Conservation (phyloP, 1,284 basidiomycete genomes). For the Cutaneotrichosporon spelunceum region DNA sequence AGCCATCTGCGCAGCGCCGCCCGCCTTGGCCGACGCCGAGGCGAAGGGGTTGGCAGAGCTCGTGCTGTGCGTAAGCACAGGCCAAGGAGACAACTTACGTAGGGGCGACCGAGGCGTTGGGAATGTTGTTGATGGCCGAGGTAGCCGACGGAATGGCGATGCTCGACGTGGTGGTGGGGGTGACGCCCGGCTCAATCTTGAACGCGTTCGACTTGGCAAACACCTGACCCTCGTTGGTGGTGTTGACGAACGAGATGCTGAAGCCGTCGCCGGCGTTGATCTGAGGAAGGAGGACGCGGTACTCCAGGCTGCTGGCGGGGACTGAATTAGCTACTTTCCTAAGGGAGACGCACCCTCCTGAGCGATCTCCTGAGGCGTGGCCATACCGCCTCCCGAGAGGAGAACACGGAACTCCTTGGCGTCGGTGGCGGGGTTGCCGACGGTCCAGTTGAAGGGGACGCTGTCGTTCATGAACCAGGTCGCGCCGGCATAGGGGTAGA, state of each 20-base stretch:
- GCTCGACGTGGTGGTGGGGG: constrained; percentile 20
- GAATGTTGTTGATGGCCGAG: constrained; percentile 20
- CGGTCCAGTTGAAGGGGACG: constrained; percentile 46
- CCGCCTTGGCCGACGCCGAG: constrained; percentile 3
- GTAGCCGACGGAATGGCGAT: constrained; percentile 5
- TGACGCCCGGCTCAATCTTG: constrained; percentile 42
- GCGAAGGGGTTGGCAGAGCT: constrained; percentile 21
- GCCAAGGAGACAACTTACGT: not conserved
- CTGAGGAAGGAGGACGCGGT: constrained; percentile 34
- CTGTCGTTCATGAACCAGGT: constrained; percentile 47
- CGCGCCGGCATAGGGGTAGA: constrained; percentile 35
- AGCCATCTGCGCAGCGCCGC: constrained; percentile 2
- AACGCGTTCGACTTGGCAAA: constrained; percentile 54
- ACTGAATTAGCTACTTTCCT: constrained; percentile 21
- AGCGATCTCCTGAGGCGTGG: constrained; percentile 40
- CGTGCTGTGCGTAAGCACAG: constrained; percentile 2
- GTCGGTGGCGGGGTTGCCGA: constrained; percentile 31
- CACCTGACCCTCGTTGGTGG: constrained; percentile 52
- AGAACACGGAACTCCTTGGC: constrained; percentile 40
- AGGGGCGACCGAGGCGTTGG: not conserved
- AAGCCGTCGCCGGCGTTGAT: constrained; percentile 42
- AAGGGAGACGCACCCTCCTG: constrained; percentile 37
- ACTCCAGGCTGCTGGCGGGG: constrained; percentile 33
- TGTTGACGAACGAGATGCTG: constrained; percentile 55
- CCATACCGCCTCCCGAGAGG: constrained; percentile 35